Evolutionary conservation across 2,329 filamentous ascomycete species (phyloP).

Genomic region (Albophoma yamanashiensis): DNA sequence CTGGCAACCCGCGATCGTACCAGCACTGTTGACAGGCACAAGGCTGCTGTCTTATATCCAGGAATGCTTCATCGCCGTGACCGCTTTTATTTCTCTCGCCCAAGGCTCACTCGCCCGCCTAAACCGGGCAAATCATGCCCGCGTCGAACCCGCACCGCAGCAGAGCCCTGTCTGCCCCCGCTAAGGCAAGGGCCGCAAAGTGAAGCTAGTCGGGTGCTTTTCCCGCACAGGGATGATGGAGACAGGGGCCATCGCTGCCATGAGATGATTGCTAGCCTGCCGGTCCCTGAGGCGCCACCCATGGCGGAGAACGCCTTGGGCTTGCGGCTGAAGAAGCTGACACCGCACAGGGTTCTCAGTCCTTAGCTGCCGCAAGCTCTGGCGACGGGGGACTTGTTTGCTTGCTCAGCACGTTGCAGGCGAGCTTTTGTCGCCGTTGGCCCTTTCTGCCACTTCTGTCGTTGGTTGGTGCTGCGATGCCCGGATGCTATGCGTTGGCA

Average conservation of each 20-base stretch:
- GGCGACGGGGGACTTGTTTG: neutral
- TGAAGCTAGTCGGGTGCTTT: neutral
- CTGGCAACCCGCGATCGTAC: neutral
- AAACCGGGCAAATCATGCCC: neutral
- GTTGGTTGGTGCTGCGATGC: neutral
- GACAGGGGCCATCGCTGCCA: neutral
- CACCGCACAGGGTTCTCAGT: neutral
- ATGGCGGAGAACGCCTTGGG: neutral
- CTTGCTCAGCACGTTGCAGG: neutral
- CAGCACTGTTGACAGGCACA: neutral
- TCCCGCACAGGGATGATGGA: neutral
- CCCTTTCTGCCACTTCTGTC: neutral
- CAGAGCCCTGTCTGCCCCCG: neutral
- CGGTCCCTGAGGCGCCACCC: neutral
- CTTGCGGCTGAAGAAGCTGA: slow-evolving; percentile 6
- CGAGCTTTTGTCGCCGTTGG: neutral
- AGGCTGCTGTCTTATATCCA: neutral
- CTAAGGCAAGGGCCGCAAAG: neutral
- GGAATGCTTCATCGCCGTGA: neutral
- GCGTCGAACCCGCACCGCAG: neutral
- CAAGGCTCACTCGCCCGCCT: neutral
- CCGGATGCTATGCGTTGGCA: neutral
- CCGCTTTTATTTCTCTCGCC: neutral
- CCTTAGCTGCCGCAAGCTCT: neutral
- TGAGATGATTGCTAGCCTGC: neutral